Base-by-base conservation (phyloP, 352 stramenopile genomes). In the Pythium dissotocum region DNA sequence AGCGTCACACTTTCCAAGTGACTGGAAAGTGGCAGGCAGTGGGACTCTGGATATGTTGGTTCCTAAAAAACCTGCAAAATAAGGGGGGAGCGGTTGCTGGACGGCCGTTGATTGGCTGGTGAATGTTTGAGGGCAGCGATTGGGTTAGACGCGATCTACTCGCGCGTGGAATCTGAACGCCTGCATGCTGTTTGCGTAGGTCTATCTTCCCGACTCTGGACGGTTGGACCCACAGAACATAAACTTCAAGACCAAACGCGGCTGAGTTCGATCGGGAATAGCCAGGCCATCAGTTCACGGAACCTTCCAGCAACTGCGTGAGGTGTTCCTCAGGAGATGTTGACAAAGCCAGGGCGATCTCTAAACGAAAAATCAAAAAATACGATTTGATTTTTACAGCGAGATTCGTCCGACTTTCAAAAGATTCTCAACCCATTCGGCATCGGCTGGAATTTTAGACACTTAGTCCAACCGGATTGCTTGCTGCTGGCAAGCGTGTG, bases 221-320 rank as follows among this genome's bases (percentile, higher is more conserved):
- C 42, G 42, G 42, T 21, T 51, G 42, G 42, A 51, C 42, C 42
- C 42, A 51, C 42, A 51, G 42, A 61, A 51, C 33, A 6, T 49
- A 26, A 61, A 52, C 33, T 52, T 61, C 33, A 59, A 59, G 53
- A 59, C 30, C 13, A 38, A 59, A 59, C 12, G 28, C 62, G 56
- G 62, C 42, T 69, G 53, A 57, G 54, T 57, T 6, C 44, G 32
- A 32, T 2, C 13, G 38, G 1, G 24, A 56, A 55, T 59, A 55
- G 46, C 63, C 46, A 28, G 54, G 55, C 18, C 55, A 24, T 21
- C 54, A 28, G 63, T 54, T 63, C 54, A 38, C 12, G 62, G 63
- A 69, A 69, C 40, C 58, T 69, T 69, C 63, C 63, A 48, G 63
- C 63, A 69, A 69, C 54, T 69, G 63, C 63, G 42, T 32, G 21